Base-by-base conservation (phyloP, 2,329 filamentous ascomycete genomes). In the Emergomyces pasteurianus region DNA sequence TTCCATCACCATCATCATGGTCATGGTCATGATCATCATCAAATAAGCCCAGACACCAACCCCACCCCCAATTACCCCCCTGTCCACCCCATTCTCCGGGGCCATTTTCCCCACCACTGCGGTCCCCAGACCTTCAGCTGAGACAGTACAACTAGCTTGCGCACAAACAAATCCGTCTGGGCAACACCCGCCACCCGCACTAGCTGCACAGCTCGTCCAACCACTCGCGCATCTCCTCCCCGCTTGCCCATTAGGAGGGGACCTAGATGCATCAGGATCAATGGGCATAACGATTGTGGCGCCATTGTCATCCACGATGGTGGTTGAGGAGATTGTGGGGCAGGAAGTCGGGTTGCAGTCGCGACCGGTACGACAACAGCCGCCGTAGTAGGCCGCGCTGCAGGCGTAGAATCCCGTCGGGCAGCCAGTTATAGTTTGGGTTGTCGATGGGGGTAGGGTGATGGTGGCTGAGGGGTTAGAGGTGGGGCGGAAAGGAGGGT, bases 321-420 rank as follows among this genome's bases (percentile, higher is more conserved):
- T 88, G 0, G 85, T 88, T 1, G 78, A 81, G 0, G 84, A 87
- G 1, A 77, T 80, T 0, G 79, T 76, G 0, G 79, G 76, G 68
- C 92, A 97, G 7, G 87, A 89, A 0, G 88, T 89, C 0, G 86
- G 87, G 62, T 87, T 83, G 75, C 92, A 97, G 75, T 95, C 83
- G 23, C 92, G 84, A 1, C 90, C 92, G 0, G 90, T 91, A 61
- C 88, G 88, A 75, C 92, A 97, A 77, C 92, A 97, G 23, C 90
- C 90, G 16, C 89, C 90, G 1, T 82, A 78, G 62, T 92, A 90
- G 62, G 86, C 85, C 1, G 92, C 92, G 2, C 86, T 83, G 74
- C 92, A 97, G 58, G 90, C 87, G 73, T 97, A 97, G 78, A 92
- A 97, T 2, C 92, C 92, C 0, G 87, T 92, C 0, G 92, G 92